Evolutionary conservation across 768 basidiomycete species (phyloP), one percentile per base, ranked within the genome.

Genomic region (Tricholoma sp.): DNA sequence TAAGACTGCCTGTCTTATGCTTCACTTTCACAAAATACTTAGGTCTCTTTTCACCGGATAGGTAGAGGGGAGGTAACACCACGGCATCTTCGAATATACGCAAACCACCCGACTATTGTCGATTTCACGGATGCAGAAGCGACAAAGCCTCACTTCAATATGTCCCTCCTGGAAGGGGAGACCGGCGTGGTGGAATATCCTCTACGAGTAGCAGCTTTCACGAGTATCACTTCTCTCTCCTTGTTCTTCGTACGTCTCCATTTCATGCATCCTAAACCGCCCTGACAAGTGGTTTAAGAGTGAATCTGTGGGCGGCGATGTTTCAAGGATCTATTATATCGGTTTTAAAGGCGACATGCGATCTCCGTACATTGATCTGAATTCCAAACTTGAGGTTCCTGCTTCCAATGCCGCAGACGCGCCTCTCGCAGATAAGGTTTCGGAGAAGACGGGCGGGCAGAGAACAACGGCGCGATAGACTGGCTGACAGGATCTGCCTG

Each of bases 391-490:
- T 50, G 87, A 85, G 64, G 81, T 95, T 14, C 88, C 87, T 0
- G 89, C 92, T n/a, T 86, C 85, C 4, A 81, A 90, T 63, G 86
- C 89, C 0, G 83, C 88, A 0, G 92, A 94, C 61, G 85, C 89
- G 0, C 70, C 81, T 9, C 62, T 91, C 9, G 74, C 84, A 11
- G 86, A 90, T 61, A 78, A 79, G 56, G 69, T 85, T 12, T 67
- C 75, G 37, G 79, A 88, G 70, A 85, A 81, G 67, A 69, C 74
- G 5, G 82, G 76, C 8, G 82, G 79, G 8, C 79, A 79, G 59
- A 85, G 85, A 67, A 85, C 85, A 10, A 87, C 85, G 14, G 88
- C 87, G 4, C 74, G 78, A 54, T 81, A 68, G 47, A 45, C 19
- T 3, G 41, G 18, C 18, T 5, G n/a, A 39, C 0, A 21, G 19